A percentile compares a stretch with the other conserved stretches of the same genome.
These are phyloP conservation scores for Tephrocybe sp. DNA, from an alignment of 768 basidiomycete genomes.

Conservation along the genomic window DNA sequence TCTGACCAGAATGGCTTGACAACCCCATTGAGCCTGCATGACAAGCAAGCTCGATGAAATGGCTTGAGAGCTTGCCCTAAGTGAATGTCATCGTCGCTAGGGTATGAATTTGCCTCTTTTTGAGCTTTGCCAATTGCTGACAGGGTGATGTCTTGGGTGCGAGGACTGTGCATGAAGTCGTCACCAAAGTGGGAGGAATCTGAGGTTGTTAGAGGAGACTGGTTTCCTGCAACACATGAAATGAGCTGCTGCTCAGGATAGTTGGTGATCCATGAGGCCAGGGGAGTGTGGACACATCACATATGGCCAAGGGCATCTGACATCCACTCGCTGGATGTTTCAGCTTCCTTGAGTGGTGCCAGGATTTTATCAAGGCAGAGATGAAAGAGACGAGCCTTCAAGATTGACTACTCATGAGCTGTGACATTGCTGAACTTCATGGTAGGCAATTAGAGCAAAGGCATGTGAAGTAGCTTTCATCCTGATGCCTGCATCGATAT, in stretches of 20 bases:
- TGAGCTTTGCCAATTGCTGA: not conserved
- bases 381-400: not conserved
- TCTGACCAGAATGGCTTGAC: conserved; percentile 35
- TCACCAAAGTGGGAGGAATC: not conserved
- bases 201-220: not conserved
- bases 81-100: not conserved
- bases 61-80: not conserved
- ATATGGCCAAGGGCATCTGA: not conserved
- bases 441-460: no score
- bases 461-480: not conserved
- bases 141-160: not conserved
- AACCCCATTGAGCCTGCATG: conserved; percentile 27
- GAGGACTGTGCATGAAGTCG: not conserved
- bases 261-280: not conserved
- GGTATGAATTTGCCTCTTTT: not conserved
- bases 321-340: not conserved
- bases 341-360: not conserved
- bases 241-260: not conserved
- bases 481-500: not conserved
- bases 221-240: not conserved
- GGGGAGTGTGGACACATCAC: not conserved
- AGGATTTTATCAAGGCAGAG: not conserved
- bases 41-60: not conserved
- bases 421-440: not conserved
- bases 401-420: not conserved